Percentiles rank a stretch among this genome's conserved stretches.
Evolutionary conservation across 495 filamentous ascomycete species (phyloP).

Genomic region (Filosporella fistucella): DNA sequence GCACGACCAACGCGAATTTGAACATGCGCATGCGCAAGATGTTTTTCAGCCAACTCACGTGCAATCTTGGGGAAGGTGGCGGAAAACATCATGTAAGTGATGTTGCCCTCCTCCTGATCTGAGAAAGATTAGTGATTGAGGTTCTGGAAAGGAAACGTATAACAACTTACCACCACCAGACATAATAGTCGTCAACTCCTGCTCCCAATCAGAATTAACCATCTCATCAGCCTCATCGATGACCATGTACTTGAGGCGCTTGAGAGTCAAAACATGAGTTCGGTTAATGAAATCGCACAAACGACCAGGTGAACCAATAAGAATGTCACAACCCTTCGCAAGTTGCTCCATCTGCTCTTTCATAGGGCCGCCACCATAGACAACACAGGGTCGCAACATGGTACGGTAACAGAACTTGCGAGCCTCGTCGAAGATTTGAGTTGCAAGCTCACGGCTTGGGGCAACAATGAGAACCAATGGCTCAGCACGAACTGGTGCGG

Average conservation of each 20-base stretch:
- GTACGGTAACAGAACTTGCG: slow-evolving; percentile 88
- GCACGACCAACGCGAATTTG: slow-evolving; percentile 81
- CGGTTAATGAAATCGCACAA: slow-evolving; percentile 77
- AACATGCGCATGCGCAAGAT: slow-evolving; percentile 66
- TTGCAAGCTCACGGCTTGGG: slow-evolving; percentile 83
- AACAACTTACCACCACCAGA: slow-evolving; percentile 63
- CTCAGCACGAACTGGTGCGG: slow-evolving; percentile 53
- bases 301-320: slow-evolving; percentile 85
- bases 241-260: slow-evolving; percentile 75
- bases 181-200: slow-evolving; percentile 66
- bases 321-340: slow-evolving; percentile 78
- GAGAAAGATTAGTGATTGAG: slow-evolving; percentile 10
- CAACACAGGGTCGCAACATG: slow-evolving; percentile 88
- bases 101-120: slow-evolving; percentile 77
- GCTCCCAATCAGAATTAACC: slow-evolving; percentile 69
- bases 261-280: slow-evolving; percentile 60
- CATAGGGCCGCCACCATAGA: slow-evolving; percentile 78
- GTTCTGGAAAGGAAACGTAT: neutral
- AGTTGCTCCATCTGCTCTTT: slow-evolving; percentile 65
- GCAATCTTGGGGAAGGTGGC: slow-evolving; percentile 82
- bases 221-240: slow-evolving; percentile 97
- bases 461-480: slow-evolving; percentile 82
- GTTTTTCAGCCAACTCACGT: slow-evolving; percentile 69
- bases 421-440: slow-evolving; percentile 91
- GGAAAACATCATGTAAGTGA: slow-evolving; percentile 86